Evolutionary conservation across 2,329 filamentous ascomycete species (phyloP), one percentile per base, ranked within the genome.

Genomic region (Aspergillus sp.): DNA sequence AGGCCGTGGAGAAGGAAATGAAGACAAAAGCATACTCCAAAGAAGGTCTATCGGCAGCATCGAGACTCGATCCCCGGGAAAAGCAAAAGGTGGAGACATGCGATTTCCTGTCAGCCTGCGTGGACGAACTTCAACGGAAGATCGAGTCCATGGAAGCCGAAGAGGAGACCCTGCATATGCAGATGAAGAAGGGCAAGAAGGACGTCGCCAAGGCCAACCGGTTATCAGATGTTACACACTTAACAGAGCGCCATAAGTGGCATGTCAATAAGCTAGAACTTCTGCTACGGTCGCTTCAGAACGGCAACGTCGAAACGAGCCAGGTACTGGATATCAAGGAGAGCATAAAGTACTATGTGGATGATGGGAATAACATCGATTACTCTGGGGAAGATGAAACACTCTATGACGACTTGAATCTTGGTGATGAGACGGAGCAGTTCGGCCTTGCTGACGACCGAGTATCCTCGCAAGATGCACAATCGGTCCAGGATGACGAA

Each of bases 1-100:
- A 98, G 75, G 91, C 90, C n/a, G 93, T 98, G 42, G 93, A 98
- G 71, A 98, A 98, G 76, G 93, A 95, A 62, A 97, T 98, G 93
- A 98, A 98, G 77, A 98, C 93, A 45, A 98, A 98, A 70, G 93
- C 93, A 49, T 98, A 95, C 72, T 97, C 93, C 50, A 97, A 98
- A 76, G 93, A 97, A 71, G 93, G 93, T 36, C 74, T 98, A 53
- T 93, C 88, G 51, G 88, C 91, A 41, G 89, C 90, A 27, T 85
- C 89, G 40, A 94, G 95, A 69, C 79, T 97, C 52, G 93, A 98
- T 71, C 93, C 93, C n/a, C 95, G 90, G 66, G 93, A 97, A 68
- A 89, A 94, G 67, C 91, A 95, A 65, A 95, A 95, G 71, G 76
- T 87, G 49, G 91, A 97, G 59, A 79, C 87, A 28, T 82, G 85